These are phyloP conservation scores for Puccinia horiana DNA, from an alignment of 1,284 basidiomycete species.

Conservation along the genomic window DNA sequence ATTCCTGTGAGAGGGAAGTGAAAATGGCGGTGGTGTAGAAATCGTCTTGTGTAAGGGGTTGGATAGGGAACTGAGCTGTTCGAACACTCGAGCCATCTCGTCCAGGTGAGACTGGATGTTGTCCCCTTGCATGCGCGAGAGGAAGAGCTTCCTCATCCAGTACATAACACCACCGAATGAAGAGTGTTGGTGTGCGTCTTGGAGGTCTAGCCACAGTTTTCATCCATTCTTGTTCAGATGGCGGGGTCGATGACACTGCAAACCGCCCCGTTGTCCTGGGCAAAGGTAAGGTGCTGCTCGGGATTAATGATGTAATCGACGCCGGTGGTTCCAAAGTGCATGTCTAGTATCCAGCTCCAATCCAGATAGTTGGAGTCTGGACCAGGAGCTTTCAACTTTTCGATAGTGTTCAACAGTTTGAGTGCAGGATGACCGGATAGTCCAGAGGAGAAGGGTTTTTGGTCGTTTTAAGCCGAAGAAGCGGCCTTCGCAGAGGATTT, in stretches of 20 bases:
- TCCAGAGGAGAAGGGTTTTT: too few relatives aligned
- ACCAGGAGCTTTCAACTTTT: neutral
- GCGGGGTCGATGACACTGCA: neutral
- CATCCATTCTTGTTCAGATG: neutral
- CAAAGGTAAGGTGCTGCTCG: neutral
- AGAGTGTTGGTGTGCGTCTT: neutral
- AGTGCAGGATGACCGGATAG: too few relatives aligned
- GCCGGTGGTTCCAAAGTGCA: neutral
- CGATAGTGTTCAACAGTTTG: too few relatives aligned
- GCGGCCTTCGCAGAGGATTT: too few relatives aligned
- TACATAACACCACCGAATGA: neutral
- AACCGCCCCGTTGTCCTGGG: neutral
- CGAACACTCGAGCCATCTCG: neutral
- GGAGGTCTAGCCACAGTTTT: neutral
- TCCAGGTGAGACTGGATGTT: neutral
- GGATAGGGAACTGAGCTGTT: neutral
- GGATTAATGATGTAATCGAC: neutral
- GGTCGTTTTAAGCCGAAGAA: too few relatives aligned
- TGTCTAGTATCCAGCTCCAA: too few relatives aligned
- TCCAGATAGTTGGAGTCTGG: conserved; percentile 2
- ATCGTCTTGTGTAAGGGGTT: neutral
- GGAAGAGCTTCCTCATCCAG: neutral
- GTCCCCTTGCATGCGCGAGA: neutral
- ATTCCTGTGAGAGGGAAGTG: neutral
- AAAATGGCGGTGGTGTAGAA: neutral